Evolutionary conservation across 768 basidiomycete genomes (phyloP).

Genomic region (Filobasidium floriforme): DNA sequence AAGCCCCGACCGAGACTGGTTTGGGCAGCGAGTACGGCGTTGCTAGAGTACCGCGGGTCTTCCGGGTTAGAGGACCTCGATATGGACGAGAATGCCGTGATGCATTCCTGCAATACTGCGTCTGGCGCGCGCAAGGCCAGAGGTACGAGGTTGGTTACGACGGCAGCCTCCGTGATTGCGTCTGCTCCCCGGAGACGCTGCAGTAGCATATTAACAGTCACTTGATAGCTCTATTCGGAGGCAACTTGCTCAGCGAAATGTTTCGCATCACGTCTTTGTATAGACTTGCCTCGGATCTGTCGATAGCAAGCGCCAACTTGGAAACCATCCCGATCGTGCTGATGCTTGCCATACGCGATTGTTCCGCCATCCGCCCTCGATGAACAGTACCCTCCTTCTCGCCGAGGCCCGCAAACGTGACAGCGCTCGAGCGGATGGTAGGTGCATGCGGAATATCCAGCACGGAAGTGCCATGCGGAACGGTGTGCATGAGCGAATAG

Average conservation of each 20-base stretch:
- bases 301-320: constrained; percentile 75
- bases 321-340: constrained; percentile 89
- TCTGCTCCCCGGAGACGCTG: constrained; percentile 79
- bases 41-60: constrained; percentile 79
- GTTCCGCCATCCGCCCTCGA: constrained; percentile 49
- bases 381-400: constrained; percentile 10
- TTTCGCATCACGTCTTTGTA: background rate
- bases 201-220: constrained; percentile 85
- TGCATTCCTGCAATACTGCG: constrained; percentile 71
- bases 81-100: constrained; percentile 72
- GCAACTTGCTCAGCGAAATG: constrained; percentile 2
- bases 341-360: constrained; percentile 73
- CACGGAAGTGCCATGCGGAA: constrained; percentile 39
- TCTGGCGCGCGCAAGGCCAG: constrained; percentile 72
- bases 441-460: constrained; percentile 4
- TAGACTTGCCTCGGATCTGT: constrained; percentile 63
- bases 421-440: background rate
- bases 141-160: constrained; percentile 84
- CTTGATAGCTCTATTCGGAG: constrained; percentile 60
- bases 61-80: constrained; percentile 81
- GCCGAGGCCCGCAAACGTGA: constrained; percentile 1
- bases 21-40: constrained; percentile 87
- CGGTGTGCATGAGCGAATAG: constrained; percentile 91
- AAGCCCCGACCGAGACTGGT: constrained; percentile 79
- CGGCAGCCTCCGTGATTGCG: constrained; percentile 79